Evolutionary conservation across 345 rosid genomes (phyloP).

Genomic region (Populus pruinosa): DNA sequence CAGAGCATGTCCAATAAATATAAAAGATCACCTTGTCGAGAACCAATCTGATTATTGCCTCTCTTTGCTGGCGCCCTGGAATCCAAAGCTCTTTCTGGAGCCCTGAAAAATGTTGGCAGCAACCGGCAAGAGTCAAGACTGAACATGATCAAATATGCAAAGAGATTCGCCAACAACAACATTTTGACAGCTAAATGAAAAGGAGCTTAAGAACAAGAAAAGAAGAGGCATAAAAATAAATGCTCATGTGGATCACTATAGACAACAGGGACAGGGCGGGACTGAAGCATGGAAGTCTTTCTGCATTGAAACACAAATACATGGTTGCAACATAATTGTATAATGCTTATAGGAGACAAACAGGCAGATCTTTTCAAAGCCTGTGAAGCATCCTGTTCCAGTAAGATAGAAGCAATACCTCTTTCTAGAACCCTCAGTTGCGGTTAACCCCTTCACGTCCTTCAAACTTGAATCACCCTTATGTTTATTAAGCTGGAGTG

Average conservation of each 20-base stretch:
- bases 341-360: not conserved
- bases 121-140: not conserved
- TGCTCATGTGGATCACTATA: not conserved
- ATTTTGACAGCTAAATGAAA: not conserved
- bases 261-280: not conserved
- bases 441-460: conserved; percentile 45
- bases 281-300: not conserved
- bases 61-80: conserved; percentile 60
- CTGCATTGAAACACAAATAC: not conserved
- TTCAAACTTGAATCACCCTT: conserved; percentile 61
- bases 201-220: not conserved
- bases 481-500: conserved; percentile 69
- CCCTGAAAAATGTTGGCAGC: conserved; percentile 34
- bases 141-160: conserved; percentile 1
- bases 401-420: conserved; percentile 40
- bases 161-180: not conserved
- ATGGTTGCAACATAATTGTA: not conserved
- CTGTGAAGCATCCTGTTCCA: conserved; percentile 6
- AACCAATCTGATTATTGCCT: conserved; percentile 45
- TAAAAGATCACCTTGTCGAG: conserved; percentile 45
- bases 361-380: not conserved
- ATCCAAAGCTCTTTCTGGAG: conserved; percentile 65
- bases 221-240: not conserved
- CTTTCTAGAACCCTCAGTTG: conserved; percentile 66
- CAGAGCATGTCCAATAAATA: not conserved